Evolutionary conservation across 441 rosid species (phyloP).

Genomic region (Isatis lusitanica): DNA sequence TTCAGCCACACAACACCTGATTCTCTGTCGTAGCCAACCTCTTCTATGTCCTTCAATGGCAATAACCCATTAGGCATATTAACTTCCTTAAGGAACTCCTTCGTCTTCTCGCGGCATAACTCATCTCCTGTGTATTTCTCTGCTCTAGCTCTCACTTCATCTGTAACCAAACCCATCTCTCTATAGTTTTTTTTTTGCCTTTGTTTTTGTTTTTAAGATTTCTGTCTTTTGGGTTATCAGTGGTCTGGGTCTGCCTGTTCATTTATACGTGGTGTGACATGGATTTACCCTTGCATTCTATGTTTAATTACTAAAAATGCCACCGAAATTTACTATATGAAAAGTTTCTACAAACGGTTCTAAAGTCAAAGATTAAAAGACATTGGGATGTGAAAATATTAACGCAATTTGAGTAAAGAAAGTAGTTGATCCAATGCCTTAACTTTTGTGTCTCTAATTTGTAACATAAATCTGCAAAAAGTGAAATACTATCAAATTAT

Average conservation of each 20-base stretch:
- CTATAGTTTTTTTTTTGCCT: background rate
- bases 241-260: background rate
- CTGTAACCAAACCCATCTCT: conserved; percentile 59
- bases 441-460: background rate
- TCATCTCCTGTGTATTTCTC: conserved; percentile 77
- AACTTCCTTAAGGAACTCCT: conserved; percentile 54
- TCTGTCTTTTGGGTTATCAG: background rate
- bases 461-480: conserved; percentile 1
- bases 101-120: conserved; percentile 70
- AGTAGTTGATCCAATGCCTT: conserved; percentile 23
- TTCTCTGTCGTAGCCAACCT: conserved; percentile 75
- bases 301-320: conserved; percentile 19
- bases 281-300: conserved; percentile 2
- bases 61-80: conserved; percentile 75
- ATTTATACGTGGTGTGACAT: conserved; percentile 24
- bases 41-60: conserved; percentile 78
- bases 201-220: conserved; percentile 6
- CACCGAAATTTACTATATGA: conserved; percentile 15
- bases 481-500: background rate
- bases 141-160: conserved; percentile 75
- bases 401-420: conserved; percentile 13
- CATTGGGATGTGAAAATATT: conserved; percentile 14
- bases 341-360: background rate
- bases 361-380: conserved; percentile 11
- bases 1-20: conserved; percentile 93